phyloP scores from a whole-genome alignment of 2,329 filamentous ascomycete genomes.

The Amauroascus niger region DNA sequence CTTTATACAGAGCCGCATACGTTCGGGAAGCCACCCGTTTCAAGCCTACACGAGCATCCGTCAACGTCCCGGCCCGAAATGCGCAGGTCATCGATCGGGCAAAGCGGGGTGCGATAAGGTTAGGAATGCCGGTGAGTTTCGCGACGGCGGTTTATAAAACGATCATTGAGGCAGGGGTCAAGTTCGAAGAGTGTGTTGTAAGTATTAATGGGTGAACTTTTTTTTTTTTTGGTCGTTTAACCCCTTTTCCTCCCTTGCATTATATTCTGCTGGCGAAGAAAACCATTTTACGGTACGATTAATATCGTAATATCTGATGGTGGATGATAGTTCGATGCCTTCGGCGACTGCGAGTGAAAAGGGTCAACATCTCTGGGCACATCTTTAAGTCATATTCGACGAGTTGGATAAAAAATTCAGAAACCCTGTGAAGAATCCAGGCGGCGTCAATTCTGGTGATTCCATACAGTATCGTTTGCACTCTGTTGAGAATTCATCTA shows the following conservation, averaged over 20 bases:
- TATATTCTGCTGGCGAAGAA: no score
- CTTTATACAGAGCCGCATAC: neutral
- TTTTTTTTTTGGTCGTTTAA: neutral
- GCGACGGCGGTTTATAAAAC: neutral
- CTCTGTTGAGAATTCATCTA: no score
- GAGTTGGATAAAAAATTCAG: no score
- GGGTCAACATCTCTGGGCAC: no score
- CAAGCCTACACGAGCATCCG: neutral
- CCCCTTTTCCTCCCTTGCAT: neutral
- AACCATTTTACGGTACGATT: no score
- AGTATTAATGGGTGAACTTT: neutral
- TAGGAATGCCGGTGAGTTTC: neutral
- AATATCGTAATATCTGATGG: no score
- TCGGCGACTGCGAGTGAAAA: no score
- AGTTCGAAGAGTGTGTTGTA: constrained; percentile 4
- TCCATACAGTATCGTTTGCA: no score
- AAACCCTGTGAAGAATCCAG: no score
- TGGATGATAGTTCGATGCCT: neutral
- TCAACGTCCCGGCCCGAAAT: constrained; percentile 1
- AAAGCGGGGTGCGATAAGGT: neutral
- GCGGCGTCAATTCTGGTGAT: no score
- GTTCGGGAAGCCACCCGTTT: constrained; percentile 4
- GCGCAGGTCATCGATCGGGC: neutral
- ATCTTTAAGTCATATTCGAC: no score
- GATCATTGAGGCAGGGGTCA: neutral